These are phyloP conservation scores for Cystofilobasidium macerans DNA, from an alignment of 768 basidiomycete genomes.

Conservation along the genomic window DNA sequence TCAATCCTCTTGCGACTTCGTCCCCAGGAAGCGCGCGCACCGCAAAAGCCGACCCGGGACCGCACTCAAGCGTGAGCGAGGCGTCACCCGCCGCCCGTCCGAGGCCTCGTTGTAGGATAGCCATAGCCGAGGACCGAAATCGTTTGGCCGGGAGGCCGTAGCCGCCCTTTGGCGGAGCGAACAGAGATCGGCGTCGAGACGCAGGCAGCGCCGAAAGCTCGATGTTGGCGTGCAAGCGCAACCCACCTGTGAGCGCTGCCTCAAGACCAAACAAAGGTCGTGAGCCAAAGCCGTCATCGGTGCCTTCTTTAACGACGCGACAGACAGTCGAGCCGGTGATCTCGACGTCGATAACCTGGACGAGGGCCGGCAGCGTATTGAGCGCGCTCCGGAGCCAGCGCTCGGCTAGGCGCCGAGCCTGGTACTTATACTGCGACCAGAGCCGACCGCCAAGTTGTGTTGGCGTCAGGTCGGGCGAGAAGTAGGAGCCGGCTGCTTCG, in stretches of 20 bases:
- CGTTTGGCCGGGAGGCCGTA: too few relatives aligned
- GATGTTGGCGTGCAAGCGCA: slow-evolving; percentile 11
- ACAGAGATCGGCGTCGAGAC: too few relatives aligned
- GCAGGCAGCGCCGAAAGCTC: slow-evolving; percentile 15
- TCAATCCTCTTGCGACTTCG: background rate
- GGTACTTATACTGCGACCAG: background rate
- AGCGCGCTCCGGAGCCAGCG: slow-evolving; percentile 7
- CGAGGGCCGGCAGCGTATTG: slow-evolving; percentile 17
- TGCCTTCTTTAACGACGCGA: background rate
- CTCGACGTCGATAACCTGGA: slow-evolving; percentile 16
- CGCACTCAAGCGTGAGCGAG: slow-evolving; percentile 4
- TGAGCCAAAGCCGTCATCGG: background rate
- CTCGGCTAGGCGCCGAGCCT: background rate
- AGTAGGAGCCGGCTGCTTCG: background rate
- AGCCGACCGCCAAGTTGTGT: background rate
- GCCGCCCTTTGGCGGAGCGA: too few relatives aligned
- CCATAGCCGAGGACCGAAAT: background rate
- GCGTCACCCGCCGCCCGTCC: slow-evolving; percentile 9
- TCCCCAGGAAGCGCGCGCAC: background rate
- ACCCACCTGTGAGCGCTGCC: background rate
- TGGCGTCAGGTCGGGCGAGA: background rate
- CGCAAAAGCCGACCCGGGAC: background rate
- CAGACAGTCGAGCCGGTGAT: slow-evolving; percentile 1
- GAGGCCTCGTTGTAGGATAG: slow-evolving; percentile 9
- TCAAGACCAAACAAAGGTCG: background rate